phyloP scores from a whole-genome alignment of 768 basidiomycete genomes.

The Aureoboletus auriporus region DNA sequence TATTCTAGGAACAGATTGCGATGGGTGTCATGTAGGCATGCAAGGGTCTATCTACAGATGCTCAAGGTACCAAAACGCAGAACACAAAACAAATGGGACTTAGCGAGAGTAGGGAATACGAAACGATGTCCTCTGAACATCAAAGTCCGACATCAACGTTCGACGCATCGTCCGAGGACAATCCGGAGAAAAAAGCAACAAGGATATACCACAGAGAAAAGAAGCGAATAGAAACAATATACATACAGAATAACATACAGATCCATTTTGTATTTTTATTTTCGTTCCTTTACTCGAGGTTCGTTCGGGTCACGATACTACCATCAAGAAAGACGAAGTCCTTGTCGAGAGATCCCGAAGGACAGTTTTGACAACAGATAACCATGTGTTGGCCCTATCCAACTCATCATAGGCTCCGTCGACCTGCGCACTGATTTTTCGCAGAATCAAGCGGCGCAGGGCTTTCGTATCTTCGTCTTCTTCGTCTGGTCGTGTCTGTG shows the following conservation, averaged over 20 bases:
- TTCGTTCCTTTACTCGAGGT: background rate
- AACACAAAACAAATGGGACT: background rate
- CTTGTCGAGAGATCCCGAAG: slow-evolving; percentile 47
- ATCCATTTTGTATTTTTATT: slow-evolving; percentile 1
- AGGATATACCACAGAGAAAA: slow-evolving; percentile 8
- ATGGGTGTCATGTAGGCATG: slow-evolving; percentile 12
- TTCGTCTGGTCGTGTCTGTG: slow-evolving; percentile 38
- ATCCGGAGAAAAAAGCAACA: background rate
- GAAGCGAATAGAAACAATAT: slow-evolving; percentile 14
- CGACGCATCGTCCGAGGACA: background rate
- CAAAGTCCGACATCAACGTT: no score
- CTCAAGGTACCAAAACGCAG: slow-evolving; percentile 5
- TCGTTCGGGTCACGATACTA: slow-evolving; percentile 10
- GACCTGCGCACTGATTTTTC: slow-evolving; percentile 59
- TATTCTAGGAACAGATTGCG: slow-evolving; percentile 7
- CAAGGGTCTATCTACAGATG: slow-evolving; percentile 17
- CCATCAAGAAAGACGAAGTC: slow-evolving; percentile 4
- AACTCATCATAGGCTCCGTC: slow-evolving; percentile 60
- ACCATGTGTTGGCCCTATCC: slow-evolving; percentile 55
- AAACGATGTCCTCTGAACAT: background rate
- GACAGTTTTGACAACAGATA: slow-evolving; percentile 61
- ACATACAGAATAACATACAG: slow-evolving; percentile 34
- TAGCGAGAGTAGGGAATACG: background rate
- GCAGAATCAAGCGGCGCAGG: slow-evolving; percentile 58
- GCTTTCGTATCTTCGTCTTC: slow-evolving; percentile 64